Evolutionary conservation across 371 early-diverging fungal species (phyloP), one percentile per base, ranked within the genome.

Genomic region (Nosema muscidifuracis): DNA sequence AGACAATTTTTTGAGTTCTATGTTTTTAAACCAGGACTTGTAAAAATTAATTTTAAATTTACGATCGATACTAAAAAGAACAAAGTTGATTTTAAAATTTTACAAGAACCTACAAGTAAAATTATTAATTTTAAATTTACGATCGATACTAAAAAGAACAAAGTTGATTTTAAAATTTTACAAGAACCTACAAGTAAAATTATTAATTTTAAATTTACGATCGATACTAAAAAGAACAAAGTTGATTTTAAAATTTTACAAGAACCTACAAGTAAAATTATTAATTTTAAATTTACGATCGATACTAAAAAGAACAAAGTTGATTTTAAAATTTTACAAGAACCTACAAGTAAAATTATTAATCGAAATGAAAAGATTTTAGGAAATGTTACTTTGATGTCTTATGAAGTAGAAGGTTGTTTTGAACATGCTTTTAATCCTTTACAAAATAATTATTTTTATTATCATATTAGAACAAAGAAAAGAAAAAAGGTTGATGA

Each of bases 361-460:
- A 74, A 75, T 33, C 65, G 65, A 0, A 81, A 81, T 58, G 73
- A 50, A 34, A 26, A 65, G 24, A 22, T 69, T 20, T 26, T 43
- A 40, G 77, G 76, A 9, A 73, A 57, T 43, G 42, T 83, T 10
- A 57, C 42, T 15, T 58, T 82, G 6, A 70, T 70, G 31, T 65
- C 77, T 15, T 67, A 73, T 69, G 84, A 84, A 70, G 77, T 74
- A 22, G 84, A 84, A 31, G 80, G 81, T 6, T 66, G 77, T 31
- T 76, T 77, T 70, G 81, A 82, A 18, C 82, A 84, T 61, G 22
- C 33, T 12, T 70, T 80, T 33, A 62, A 61, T 56, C 16, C 63
- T n/a, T 38, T 18, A 43, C 33, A 33, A 31, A 47, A 73, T 22
- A 71, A 67, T 31, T 30, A 65, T 12, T 77, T 78, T 26, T 73